These are phyloP conservation scores for Candida frijolesensis DNA, from an alignment of 1,139 yeast species.

Conservation along the genomic window DNA sequence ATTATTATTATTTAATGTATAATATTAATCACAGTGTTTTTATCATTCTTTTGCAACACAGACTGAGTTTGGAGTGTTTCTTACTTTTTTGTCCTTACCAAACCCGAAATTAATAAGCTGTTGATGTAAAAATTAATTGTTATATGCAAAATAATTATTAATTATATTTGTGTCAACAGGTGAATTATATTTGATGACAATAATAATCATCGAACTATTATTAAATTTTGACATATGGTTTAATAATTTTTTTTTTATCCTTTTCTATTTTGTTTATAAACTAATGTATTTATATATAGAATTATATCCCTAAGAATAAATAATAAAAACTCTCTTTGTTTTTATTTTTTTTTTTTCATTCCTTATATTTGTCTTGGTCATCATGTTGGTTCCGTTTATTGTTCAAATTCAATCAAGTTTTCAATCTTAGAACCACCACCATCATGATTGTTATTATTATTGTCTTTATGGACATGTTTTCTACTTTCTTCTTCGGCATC, in stretches of 20 bases:
- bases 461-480: constrained; percentile 7
- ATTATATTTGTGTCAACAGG: too few species aligned
- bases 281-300: constrained; percentile 2
- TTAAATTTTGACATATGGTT: too few species aligned
- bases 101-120: too few species aligned
- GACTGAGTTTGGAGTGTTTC: too few species aligned
- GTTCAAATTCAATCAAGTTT: constrained; percentile 33
- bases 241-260: too few species aligned
- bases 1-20: not conserved
- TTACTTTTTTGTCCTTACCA: not conserved
- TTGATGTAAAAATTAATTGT: too few species aligned
- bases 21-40: not conserved
- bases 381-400: not conserved
- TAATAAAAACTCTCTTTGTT: not conserved
- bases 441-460: constrained; percentile 7
- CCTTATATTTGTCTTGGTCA: too few species aligned
- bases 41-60: too few species aligned
- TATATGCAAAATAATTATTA: too few species aligned
- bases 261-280: not conserved
- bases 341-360: too few species aligned
- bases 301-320: not conserved
- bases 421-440: constrained; percentile 1
- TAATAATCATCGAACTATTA: too few species aligned
- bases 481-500: constrained; percentile 15
- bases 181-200: too few species aligned